These are phyloP conservation scores for Verbascum thapsus DNA, from an alignment of 257 asterid species.

Conservation along the genomic window DNA sequence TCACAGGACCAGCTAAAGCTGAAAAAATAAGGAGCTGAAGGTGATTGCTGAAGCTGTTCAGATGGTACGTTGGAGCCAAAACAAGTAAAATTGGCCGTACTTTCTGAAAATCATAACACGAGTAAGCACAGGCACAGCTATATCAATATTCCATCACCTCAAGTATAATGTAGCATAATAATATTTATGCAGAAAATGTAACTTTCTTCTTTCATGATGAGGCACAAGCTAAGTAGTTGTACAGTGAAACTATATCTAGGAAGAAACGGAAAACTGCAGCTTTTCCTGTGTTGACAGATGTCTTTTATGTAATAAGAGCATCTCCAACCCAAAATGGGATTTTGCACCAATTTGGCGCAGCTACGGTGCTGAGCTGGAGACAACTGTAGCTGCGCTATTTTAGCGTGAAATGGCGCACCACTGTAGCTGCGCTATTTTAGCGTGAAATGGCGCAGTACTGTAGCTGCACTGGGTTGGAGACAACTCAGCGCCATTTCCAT, in stretches of 20 bases:
- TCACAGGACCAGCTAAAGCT: background rate
- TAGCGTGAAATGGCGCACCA: too few relatives aligned
- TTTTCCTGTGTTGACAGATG: background rate
- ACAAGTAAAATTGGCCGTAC: constrained; percentile 19
- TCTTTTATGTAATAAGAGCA: too few relatives aligned
- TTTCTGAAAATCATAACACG: constrained; percentile 15
- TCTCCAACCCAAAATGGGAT: too few relatives aligned
- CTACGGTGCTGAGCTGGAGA: too few relatives aligned
- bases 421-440: too few relatives aligned
- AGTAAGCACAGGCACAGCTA: background rate
- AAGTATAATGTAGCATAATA: background rate
- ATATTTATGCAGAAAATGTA: background rate
- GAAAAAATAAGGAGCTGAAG: background rate
- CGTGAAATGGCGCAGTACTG: too few relatives aligned
- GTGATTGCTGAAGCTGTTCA: constrained; percentile 1
- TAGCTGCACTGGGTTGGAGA: too few relatives aligned
- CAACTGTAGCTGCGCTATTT: too few relatives aligned
- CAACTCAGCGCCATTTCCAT: too few relatives aligned
- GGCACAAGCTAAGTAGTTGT: background rate
- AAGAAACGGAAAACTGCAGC: background rate
- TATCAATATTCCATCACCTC: background rate
- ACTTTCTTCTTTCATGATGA: background rate
- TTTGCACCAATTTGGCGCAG: too few relatives aligned
- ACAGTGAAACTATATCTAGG: background rate
- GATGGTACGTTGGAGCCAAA: constrained; percentile 2